Evolutionary conservation across 2,329 filamentous ascomycete genomes (phyloP).

Genomic region (Chrysoporthe cubensis): DNA sequence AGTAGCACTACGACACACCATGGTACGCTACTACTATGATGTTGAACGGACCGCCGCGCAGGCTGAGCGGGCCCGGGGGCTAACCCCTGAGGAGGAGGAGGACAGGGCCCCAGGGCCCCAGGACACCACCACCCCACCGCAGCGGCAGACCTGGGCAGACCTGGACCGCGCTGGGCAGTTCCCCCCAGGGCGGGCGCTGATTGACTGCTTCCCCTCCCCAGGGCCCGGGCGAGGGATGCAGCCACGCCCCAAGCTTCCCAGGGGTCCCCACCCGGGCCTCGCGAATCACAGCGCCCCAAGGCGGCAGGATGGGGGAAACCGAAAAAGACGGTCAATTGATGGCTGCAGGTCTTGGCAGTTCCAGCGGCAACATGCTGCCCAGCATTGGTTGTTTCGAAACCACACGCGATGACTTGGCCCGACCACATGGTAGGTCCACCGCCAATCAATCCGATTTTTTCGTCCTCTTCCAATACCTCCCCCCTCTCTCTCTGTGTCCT

Average conservation of each 20-base stretch:
- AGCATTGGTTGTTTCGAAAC: conserved; percentile 17
- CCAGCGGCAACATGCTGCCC: conserved; percentile 9
- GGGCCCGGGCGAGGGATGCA: conserved; percentile 1
- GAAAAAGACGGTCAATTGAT: conserved; percentile 9
- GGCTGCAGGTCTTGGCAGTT: conserved; percentile 3
- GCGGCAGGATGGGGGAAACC: background rate
- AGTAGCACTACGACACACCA: too few species aligned
- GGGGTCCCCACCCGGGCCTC: background rate
- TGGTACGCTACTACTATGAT: too few species aligned
- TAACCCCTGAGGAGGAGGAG: background rate
- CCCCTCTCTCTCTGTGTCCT: background rate
- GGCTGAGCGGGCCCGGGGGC: background rate
- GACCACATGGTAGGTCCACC: background rate
- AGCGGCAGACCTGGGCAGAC: background rate
- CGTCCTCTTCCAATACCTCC: background rate
- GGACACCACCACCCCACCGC: background rate
- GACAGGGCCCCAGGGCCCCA: background rate
- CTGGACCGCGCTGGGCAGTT: background rate
- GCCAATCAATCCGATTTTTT: background rate
- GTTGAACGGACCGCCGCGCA: background rate
- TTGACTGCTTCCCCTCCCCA: conserved; percentile 1
- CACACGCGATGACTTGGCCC: background rate
- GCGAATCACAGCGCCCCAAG: background rate
- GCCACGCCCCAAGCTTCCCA: background rate
- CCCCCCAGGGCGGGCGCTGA: background rate